Evolutionary conservation across 805 yeast species (phyloP).

Genomic region (Candida manassasensis): DNA sequence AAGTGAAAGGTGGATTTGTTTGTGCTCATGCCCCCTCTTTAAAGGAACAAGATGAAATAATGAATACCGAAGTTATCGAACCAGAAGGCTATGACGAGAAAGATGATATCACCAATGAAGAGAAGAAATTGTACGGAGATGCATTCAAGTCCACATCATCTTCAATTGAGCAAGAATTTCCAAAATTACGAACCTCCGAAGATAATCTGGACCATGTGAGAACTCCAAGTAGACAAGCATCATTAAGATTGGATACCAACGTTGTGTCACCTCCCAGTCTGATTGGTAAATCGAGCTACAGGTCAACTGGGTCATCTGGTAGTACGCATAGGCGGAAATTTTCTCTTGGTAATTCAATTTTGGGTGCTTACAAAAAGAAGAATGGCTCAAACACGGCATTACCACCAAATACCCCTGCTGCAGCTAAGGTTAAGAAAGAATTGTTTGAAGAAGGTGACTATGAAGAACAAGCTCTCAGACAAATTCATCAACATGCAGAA

Average conservation of each 20-base stretch:
- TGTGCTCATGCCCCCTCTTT: conserved; percentile 66
- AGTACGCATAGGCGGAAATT: conserved; percentile 54
- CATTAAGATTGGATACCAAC: conserved; percentile 28
- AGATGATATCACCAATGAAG: conserved; percentile 21
- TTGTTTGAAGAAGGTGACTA: conserved; percentile 24
- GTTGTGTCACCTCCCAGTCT: conserved; percentile 25
- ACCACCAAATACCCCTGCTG: conserved; percentile 57
- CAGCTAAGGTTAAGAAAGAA: conserved; percentile 33
- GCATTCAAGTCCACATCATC: conserved; percentile 36
- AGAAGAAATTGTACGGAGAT: conserved; percentile 33
- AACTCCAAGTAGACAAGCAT: conserved; percentile 35
- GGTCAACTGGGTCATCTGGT: conserved; percentile 23
- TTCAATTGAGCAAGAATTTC: conserved; percentile 17
- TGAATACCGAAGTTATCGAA: neutral
- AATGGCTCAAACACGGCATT: conserved; percentile 35
- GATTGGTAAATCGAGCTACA: conserved; percentile 27
- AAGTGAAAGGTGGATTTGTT: conserved; percentile 90
- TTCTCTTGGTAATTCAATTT: conserved; percentile 54
- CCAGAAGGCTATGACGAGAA: conserved; percentile 6
- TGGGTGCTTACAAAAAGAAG: conserved; percentile 47
- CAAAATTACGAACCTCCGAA: conserved; percentile 10
- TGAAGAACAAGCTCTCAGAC: conserved; percentile 26
- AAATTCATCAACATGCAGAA: conserved; percentile 26
- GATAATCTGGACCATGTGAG: conserved; percentile 12
- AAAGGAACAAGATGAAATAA: conserved; percentile 10